Evolutionary conservation across 192 early-diverging fungal genomes (phyloP).

Genomic region (Chytriomyces sp.): DNA sequence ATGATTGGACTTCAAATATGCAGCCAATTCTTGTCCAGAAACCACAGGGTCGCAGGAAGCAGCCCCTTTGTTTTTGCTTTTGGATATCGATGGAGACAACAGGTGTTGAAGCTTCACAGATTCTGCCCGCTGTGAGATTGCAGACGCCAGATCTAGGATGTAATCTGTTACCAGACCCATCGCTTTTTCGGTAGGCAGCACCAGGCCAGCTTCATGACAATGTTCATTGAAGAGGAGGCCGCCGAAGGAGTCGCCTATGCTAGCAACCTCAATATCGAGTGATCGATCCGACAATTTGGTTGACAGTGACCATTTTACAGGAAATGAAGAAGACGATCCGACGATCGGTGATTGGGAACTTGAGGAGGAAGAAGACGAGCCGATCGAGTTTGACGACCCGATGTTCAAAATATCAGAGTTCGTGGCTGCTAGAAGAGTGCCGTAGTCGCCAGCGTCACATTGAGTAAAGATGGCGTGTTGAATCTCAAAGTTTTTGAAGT

Average conservation of each 20-base stretch:
- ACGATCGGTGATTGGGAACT: constrained; percentile 11
- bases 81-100: not conserved
- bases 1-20: constrained; percentile 41
- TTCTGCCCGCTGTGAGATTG: not conserved
- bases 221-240: constrained; percentile 50
- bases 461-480: constrained; percentile 47
- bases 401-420: not conserved
- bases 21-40: constrained; percentile 38
- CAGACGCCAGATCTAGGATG: constrained; percentile 33
- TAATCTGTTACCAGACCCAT: constrained; percentile 50
- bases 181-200: constrained; percentile 58
- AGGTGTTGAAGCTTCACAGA: not conserved
- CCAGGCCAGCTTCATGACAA: constrained; percentile 61
- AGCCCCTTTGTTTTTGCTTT: constrained; percentile 36
- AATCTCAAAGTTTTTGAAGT: constrained; percentile 51
- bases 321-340: not conserved
- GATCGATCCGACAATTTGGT: constrained; percentile 20
- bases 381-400: not conserved
- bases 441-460: constrained; percentile 53
- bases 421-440: constrained; percentile 25
- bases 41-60: constrained; percentile 23
- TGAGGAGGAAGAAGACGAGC: constrained; percentile 21
- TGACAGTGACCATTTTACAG: constrained; percentile 24
- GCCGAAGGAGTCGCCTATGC: constrained; percentile 35
- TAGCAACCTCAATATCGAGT: constrained; percentile 40